phyloP scores from a whole-genome alignment of 257 asterid species.

The Parsonsia alboflavescens region DNA sequence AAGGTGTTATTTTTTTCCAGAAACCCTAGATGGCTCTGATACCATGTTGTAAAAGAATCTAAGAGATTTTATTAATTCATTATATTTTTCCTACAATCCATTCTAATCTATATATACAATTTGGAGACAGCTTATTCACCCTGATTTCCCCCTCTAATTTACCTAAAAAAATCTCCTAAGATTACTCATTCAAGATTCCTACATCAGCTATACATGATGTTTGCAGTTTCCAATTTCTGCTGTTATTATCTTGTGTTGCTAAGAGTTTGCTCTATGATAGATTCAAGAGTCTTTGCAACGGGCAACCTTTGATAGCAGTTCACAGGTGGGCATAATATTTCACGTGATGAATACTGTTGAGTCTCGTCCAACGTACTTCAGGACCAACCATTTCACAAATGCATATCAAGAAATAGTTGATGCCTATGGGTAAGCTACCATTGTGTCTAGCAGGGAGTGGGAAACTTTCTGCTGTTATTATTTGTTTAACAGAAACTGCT shows the following conservation, averaged over 20 bases:
- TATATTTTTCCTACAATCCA: too few relatives aligned
- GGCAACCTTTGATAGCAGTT: slow-evolving; percentile 89
- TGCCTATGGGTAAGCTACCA: slow-evolving; percentile 86
- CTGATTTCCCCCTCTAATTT: too few relatives aligned
- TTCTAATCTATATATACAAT: too few relatives aligned
- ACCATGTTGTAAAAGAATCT: too few relatives aligned
- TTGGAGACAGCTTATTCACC: too few relatives aligned
- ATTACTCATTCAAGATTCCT: too few relatives aligned
- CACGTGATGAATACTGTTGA: slow-evolving; percentile 84
- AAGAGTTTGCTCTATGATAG: slow-evolving; percentile 40
- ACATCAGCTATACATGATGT: slow-evolving; percentile 1
- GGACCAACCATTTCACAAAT: slow-evolving; percentile 69
- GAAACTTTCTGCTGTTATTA: neutral
- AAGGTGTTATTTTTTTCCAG: too few relatives aligned
- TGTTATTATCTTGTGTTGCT: slow-evolving; percentile 15
- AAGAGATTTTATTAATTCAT: too few relatives aligned
- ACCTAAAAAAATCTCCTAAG: too few relatives aligned
- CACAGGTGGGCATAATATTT: slow-evolving; percentile 90
- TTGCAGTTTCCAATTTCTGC: slow-evolving; percentile 15
- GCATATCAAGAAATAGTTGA: slow-evolving; percentile 97
- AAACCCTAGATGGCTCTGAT: too few relatives aligned
- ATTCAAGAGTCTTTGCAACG: slow-evolving; percentile 91
- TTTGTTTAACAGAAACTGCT: neutral
- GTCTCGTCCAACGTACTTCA: slow-evolving; percentile 91
- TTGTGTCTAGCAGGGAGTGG: neutral